These are phyloP conservation scores for Escallonia rubra DNA, from an alignment of 129 eudicot genomes.

Conservation along the genomic window DNA sequence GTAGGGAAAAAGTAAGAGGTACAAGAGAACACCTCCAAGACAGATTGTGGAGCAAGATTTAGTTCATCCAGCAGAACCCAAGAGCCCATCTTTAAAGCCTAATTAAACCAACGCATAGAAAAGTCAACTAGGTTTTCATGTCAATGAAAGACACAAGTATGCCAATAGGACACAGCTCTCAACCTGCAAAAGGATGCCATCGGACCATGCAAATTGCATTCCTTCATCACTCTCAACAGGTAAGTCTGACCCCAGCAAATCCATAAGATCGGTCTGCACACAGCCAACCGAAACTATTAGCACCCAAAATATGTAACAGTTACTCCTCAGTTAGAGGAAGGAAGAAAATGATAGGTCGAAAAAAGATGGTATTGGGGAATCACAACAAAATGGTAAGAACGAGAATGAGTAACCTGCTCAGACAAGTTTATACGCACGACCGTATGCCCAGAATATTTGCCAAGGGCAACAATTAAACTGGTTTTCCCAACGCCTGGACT, in stretches of 20 bases:
- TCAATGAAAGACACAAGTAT: neutral
- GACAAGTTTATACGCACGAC: conserved; percentile 95
- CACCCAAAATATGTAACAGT: neutral
- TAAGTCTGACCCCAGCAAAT: conserved; percentile 91
- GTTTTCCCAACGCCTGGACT: conserved; percentile 99
- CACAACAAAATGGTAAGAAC: neutral
- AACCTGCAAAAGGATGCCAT: conserved; percentile 95
- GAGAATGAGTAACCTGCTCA: conserved; percentile 63
- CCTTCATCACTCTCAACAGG: conserved; percentile 95
- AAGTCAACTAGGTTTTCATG: conserved; percentile 16
- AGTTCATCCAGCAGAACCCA: conserved; percentile 98
- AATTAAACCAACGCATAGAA: conserved; percentile 1
- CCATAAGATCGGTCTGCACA: conserved; percentile 93
- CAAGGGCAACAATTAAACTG: conserved; percentile 76
- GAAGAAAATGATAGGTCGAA: neutral
- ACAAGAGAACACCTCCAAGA: conserved; percentile 63
- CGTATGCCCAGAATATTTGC: conserved; percentile 82
- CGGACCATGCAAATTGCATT: conserved; percentile 98
- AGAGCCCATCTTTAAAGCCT: conserved; percentile 93
- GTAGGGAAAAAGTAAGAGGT: neutral
- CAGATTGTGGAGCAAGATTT: conserved; percentile 97
- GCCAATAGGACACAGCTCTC: neutral
- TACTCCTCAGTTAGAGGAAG: too few species aligned
- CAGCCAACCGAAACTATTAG: conserved; percentile 10
- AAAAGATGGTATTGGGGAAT: neutral